Evolutionary conservation across 768 basidiomycete genomes (phyloP), one percentile per base, ranked within the genome.

Genomic region (Tubosaeta sp.): DNA sequence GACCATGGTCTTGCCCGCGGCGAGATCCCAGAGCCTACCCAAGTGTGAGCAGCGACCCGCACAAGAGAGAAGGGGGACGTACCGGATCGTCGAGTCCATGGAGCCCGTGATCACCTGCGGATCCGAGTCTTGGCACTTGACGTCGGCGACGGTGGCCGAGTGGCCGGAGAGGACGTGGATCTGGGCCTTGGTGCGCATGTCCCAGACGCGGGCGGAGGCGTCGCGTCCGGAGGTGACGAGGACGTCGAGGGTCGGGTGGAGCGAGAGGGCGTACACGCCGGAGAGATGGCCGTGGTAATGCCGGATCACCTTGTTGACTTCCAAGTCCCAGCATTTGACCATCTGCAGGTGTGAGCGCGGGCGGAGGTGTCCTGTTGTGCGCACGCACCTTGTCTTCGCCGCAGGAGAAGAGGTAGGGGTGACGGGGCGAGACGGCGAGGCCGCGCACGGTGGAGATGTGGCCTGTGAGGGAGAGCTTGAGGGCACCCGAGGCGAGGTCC

Each of bases 311-410:
- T 98, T 99, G 77, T 99, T 99, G 26, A 90, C 88, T 69, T 99
- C 97, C 46, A 99, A 73, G 63, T 99, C 97, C 97, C 97, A 98
- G 62, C 97, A 98, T 74, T 97, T 98, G 33, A 99, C 97, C 97
- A 97, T 98, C 93, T 97, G 65, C 13, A 5, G 29, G 34, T 29
- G 26, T 7, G 44, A 17, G 13, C 7, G 35, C 11, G 5, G 7
- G 4, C 7, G 10, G n/a, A 16, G 26, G 31, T 5, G 50, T n/a
- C n/a, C n/a, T n/a, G n/a, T n/a, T n/a, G n/a, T n/a, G 5, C 0
- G 2, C 13, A 60, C 80, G 54, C 50, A 90, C 94, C 83, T 99
- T 98, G 71, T 99, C 97, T 70, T 99, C 97, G 48, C 90, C 94
- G 58, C 92, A 95, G 7, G 93, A 95, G 68, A 99, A 99, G 37